Conservation (phyloP, 148 eudicot species). For the Fagopyrum esculentum region DNA sequence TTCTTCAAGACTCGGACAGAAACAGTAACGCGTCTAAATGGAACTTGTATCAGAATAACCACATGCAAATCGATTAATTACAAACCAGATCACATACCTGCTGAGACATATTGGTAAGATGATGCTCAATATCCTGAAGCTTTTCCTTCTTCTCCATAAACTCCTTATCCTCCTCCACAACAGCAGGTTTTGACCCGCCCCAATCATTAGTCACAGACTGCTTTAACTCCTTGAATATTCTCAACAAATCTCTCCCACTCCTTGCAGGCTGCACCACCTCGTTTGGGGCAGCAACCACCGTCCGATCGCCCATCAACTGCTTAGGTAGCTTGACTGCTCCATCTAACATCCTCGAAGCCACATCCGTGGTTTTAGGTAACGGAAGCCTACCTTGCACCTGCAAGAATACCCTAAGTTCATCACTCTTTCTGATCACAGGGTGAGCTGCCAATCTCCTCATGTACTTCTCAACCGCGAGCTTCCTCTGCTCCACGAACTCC, state of each 20-base stretch:
- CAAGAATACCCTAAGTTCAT: slow-evolving; percentile 54
- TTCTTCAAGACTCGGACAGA: background rate
- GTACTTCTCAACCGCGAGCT: slow-evolving; percentile 53
- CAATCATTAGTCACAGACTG: slow-evolving; percentile 62
- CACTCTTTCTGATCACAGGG: slow-evolving; percentile 48
- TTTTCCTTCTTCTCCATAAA: slow-evolving; percentile 14
- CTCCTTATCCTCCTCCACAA: slow-evolving; percentile 22
- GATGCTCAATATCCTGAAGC: slow-evolving; percentile 12
- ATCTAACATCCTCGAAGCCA: slow-evolving; percentile 56
- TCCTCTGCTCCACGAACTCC: slow-evolving; percentile 63
- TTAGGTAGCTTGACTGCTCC: slow-evolving; percentile 53
- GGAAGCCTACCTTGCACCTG: slow-evolving; percentile 44
- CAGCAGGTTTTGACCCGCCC: slow-evolving; percentile 43
- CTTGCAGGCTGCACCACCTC: slow-evolving; percentile 49
- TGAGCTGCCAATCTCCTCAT: slow-evolving; percentile 42
- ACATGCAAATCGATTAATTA: slow-evolving; percentile 20
- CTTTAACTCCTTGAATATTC: slow-evolving; percentile 63
- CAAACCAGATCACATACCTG: slow-evolving; percentile 9
- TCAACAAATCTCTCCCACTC: slow-evolving; percentile 60
- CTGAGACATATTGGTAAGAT: slow-evolving; percentile 12
- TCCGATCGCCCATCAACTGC: slow-evolving; percentile 41
- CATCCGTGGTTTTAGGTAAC: slow-evolving; percentile 33
- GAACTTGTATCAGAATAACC: background rate
- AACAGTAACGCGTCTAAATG: background rate
- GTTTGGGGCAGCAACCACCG: slow-evolving; percentile 22